These are phyloP conservation scores for Brassica juncea DNA, from an alignment of 345 rosid species.

Conservation along the genomic window DNA sequence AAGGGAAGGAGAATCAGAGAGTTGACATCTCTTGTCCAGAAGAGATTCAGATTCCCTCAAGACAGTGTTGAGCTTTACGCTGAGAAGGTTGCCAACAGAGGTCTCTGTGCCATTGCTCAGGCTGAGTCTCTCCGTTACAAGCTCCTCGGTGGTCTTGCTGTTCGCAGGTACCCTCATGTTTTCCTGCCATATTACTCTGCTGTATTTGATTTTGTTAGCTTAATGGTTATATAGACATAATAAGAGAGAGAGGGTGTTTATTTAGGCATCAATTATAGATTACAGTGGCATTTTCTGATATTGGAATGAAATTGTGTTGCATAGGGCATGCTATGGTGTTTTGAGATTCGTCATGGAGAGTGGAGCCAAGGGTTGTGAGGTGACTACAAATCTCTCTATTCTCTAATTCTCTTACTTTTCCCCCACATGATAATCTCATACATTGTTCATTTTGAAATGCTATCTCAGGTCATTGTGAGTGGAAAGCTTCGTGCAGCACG, in stretches of 20 bases:
- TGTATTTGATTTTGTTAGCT: too few relatives aligned
- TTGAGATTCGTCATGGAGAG: background rate
- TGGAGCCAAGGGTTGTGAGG: background rate
- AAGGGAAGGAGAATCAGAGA: constrained; percentile 92
- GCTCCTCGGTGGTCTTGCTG: constrained; percentile 93
- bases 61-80: constrained; percentile 88
- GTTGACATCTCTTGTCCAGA: constrained; percentile 84
- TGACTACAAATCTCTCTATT: background rate
- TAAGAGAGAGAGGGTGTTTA: too few relatives aligned
- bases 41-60: constrained; percentile 74
- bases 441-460: background rate
- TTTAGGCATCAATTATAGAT: too few relatives aligned
- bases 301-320: background rate
- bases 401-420: too few relatives aligned
- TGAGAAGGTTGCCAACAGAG: constrained; percentile 62
- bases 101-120: constrained; percentile 92
- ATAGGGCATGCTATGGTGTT: background rate
- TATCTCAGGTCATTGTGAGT: background rate
- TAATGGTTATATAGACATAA: too few relatives aligned
- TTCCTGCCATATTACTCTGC: background rate
- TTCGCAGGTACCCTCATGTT: constrained; percentile 36
- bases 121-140: constrained; percentile 89
- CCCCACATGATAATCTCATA: background rate
- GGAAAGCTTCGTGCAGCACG: background rate
- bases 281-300: too few relatives aligned